Base-by-base conservation (phyloP, 176 grass and related monocot species). In the Metroxylon sagu region DNA sequence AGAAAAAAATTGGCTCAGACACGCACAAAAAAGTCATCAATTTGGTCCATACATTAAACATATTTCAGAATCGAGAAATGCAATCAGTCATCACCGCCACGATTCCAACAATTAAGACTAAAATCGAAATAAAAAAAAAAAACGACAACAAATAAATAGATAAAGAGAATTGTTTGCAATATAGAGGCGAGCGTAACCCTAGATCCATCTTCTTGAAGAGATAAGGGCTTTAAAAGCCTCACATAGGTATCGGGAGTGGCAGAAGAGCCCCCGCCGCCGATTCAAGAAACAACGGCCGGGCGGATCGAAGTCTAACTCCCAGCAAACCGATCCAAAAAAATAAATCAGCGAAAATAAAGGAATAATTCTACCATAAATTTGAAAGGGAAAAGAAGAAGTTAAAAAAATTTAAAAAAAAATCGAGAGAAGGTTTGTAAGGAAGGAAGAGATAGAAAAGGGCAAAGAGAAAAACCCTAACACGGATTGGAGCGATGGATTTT, bases 181-280 rank as follows among this genome's bases (percentile, higher is more conserved):
- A 2, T 76, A 66, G 73, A 53, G 54, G 73, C 62, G 63, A 67
- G 73, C 73, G 73, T 76, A 76, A 76, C 73, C 73, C 61, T 65
- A 56, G 18, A 51, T 29, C 30, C 14, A 57, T 50, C 50, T 62
- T 14, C 2, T 62, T 28, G 6, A 54, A 75, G 52, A 31, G 54
- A 60, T 16, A 6, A 16, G 54, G 54, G 73, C 73, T 76, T 76
- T 76, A 76, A 76, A 68, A 62, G 73, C 73, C 64, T 57, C 73
- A n/a, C 26, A 18, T 50, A 12, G 12, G 35, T 89, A 7, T 80
- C 0, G 74, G 85, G 81, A 84, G 70, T 43, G 0, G 14, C 35
- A 5, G 1, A 2, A 8, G 14, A 60, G 53, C 56, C 12, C 61
- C 18, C 52, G 54, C 68, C 58, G 29, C 73, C 55, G 52, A 83